A percentile compares a stretch with the other conserved stretches of the same genome.
phyloP scores from a whole-genome alignment of 495 filamentous ascomycete species.

The Mycothermus thermophilus region DNA sequence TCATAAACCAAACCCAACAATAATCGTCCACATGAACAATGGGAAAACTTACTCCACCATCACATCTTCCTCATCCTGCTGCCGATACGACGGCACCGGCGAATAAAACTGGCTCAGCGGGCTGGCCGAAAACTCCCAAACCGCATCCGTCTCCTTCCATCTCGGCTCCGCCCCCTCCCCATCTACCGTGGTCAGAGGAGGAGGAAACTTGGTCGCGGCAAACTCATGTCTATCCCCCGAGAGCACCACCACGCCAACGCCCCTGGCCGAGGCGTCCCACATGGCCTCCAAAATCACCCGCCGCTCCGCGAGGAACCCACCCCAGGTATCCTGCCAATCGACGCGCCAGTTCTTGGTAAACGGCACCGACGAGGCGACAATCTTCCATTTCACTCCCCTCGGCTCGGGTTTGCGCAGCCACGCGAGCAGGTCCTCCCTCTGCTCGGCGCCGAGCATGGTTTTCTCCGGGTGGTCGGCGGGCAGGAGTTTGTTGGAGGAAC shows the following conservation, averaged over 20 bases:
- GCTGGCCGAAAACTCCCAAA: conserved; percentile 79
- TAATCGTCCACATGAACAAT: not conserved
- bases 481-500: conserved; percentile 39
- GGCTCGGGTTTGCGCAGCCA: conserved; percentile 60
- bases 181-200: conserved; percentile 29
- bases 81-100: conserved; percentile 67
- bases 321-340: conserved; percentile 79
- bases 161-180: conserved; percentile 20
- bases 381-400: conserved; percentile 78
- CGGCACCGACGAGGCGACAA: conserved; percentile 73
- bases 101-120: conserved; percentile 89
- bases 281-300: conserved; percentile 70
- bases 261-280: conserved; percentile 64
- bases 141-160: conserved; percentile 45
- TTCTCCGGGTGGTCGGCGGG: conserved; percentile 43
- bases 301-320: conserved; percentile 71
- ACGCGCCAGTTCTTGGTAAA: conserved; percentile 96
- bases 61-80: conserved; percentile 65
- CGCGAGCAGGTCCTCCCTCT: conserved; percentile 63
- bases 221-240: conserved; percentile 93
- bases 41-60: conserved; percentile 49
- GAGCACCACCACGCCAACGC: conserved; percentile 67
- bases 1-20: not conserved
- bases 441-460: conserved; percentile 71
- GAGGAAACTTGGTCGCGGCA: conserved; percentile 76